phyloP scores from a whole-genome alignment of 352 stramenopile genomes.

The Globisporangium recalcitrans region DNA sequence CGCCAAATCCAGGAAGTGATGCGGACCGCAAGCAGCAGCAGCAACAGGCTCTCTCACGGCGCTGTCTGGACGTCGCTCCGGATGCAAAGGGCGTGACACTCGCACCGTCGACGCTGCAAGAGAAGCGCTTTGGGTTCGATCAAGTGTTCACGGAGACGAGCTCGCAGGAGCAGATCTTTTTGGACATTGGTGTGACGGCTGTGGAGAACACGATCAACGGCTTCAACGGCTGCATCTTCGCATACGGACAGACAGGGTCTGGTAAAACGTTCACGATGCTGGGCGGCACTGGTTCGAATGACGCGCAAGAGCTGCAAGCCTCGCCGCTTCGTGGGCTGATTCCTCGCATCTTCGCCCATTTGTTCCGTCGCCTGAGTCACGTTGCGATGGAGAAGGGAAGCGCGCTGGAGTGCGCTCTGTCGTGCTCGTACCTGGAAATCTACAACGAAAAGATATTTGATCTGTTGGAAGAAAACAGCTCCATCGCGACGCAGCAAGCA shows the following conservation, averaged over 20 bases:
- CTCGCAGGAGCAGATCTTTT: slow-evolving; percentile 78
- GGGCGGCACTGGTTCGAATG: slow-evolving; percentile 27
- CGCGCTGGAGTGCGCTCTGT: slow-evolving; percentile 51
- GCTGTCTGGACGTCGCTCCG: slow-evolving; percentile 52
- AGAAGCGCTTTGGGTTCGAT: slow-evolving; percentile 86
- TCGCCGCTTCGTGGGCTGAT: slow-evolving; percentile 68
- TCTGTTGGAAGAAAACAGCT: slow-evolving; percentile 59
- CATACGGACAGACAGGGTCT: slow-evolving; percentile 85
- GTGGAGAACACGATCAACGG: slow-evolving; percentile 81
- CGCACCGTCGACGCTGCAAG: slow-evolving; percentile 48
- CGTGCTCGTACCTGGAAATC: slow-evolving; percentile 88
- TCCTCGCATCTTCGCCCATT: slow-evolving; percentile 76
- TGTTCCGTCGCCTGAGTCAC: slow-evolving; percentile 59
- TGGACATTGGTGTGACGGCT: slow-evolving; percentile 60
- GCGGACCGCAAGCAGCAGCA: slow-evolving; percentile 20
- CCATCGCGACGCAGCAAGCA: slow-evolving; percentile 34
- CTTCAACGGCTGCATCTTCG: slow-evolving; percentile 89
- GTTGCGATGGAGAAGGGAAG: slow-evolving; percentile 38
- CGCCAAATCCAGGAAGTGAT: slow-evolving; percentile 20
- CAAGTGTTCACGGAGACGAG: slow-evolving; percentile 65
- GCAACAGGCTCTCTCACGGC: slow-evolving; percentile 16
- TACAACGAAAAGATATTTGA: slow-evolving; percentile 91
- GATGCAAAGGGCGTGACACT: slow-evolving; percentile 61
- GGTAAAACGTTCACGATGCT: slow-evolving; percentile 90
- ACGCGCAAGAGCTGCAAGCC: slow-evolving; percentile 39